These are phyloP conservation scores for Colletotrichum sojae DNA, from an alignment of 2,329 filamentous ascomycete species.

Conservation along the genomic window DNA sequence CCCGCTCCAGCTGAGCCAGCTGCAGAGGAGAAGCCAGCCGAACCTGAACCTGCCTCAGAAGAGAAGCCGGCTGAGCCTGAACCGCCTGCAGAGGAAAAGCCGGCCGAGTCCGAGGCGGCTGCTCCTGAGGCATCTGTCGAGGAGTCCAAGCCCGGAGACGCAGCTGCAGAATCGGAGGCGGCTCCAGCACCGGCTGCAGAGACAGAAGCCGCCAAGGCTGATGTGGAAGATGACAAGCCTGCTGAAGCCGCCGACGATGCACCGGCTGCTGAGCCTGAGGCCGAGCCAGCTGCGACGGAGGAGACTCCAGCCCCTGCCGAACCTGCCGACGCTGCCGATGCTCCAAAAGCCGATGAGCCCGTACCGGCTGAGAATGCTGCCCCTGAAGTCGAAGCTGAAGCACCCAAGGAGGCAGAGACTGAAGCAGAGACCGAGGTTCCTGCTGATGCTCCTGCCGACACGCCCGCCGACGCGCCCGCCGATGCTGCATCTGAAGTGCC, in stretches of 20 bases:
- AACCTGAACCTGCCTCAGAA: neutral
- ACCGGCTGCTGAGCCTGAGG: neutral
- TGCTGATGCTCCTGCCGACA: neutral
- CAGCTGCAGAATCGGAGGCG: neutral
- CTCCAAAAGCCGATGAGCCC: neutral
- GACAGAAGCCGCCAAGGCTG: neutral
- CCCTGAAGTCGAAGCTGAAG: neutral
- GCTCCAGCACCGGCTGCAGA: neutral
- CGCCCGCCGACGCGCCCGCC: neutral
- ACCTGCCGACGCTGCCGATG: neutral
- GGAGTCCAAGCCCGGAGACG: slow-evolving; percentile 5
- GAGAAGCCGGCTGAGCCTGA: no score
- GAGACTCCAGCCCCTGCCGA: neutral
- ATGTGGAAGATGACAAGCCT: neutral
- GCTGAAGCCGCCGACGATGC: neutral
- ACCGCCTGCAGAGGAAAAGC: neutral
- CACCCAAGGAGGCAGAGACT: slow-evolving; percentile 8
- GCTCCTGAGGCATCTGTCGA: neutral
- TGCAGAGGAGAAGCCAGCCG: neutral
- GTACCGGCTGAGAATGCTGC: neutral
- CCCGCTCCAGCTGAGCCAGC: neutral
- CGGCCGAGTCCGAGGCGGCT: neutral
- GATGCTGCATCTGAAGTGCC: neutral
- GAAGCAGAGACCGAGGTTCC: neutral
- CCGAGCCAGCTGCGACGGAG: neutral